Conservation (phyloP, 306 rosid species). For the Trifolium subterraneum region DNA sequence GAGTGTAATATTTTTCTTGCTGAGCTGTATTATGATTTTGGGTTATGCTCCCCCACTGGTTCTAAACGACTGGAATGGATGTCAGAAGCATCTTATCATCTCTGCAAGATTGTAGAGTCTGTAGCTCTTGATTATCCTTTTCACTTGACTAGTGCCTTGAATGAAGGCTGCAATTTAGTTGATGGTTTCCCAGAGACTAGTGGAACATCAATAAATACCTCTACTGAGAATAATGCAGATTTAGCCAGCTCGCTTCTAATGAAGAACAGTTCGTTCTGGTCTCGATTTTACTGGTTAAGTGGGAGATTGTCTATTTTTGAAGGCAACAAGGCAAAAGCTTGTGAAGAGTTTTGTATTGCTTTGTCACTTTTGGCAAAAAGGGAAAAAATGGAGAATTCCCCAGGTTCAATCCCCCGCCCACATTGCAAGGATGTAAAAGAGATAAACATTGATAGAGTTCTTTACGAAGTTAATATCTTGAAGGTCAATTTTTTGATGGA, state of each 20-base stretch:
- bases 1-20: slow-evolving; percentile 87
- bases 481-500: slow-evolving; percentile 91
- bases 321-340: slow-evolving; percentile 81
- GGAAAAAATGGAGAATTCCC: slow-evolving; percentile 52
- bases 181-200: slow-evolving; percentile 49
- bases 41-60: slow-evolving; percentile 63
- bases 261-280: slow-evolving; percentile 72
- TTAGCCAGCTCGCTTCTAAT: slow-evolving; percentile 50
- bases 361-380: slow-evolving; percentile 69
- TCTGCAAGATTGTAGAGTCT: slow-evolving; percentile 89
- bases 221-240: slow-evolving; percentile 41
- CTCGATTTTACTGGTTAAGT: slow-evolving; percentile 89
- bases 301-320: slow-evolving; percentile 84
- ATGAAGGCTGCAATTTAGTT: slow-evolving; percentile 47
- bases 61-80: slow-evolving; percentile 69
- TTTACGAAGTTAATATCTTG: slow-evolving; percentile 77
- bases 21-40: slow-evolving; percentile 83
- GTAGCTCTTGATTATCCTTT: slow-evolving; percentile 79
- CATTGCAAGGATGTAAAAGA: slow-evolving; percentile 82
- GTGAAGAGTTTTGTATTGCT: slow-evolving; percentile 69
- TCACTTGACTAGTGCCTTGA: slow-evolving; percentile 50
- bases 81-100: slow-evolving; percentile 87
- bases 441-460: slow-evolving; percentile 72
- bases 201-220: slow-evolving; percentile 46
- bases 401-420: slow-evolving; percentile 55